Conservation (phyloP, 2,329 filamentous ascomycete species). For the Aspergillus transmontanensis region DNA sequence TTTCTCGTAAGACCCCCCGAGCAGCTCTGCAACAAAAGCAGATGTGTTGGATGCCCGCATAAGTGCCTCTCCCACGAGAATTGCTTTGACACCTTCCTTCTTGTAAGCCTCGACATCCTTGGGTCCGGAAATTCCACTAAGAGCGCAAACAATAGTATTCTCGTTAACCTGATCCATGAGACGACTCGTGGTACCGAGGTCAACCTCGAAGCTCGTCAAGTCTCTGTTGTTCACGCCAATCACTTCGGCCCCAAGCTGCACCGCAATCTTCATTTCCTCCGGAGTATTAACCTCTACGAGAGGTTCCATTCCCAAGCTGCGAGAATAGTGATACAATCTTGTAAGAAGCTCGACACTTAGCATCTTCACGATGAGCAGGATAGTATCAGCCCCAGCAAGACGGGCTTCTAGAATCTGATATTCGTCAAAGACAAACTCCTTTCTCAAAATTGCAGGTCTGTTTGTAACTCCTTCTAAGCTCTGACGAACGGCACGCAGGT, state of each 20-base stretch:
- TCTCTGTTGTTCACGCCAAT: constrained; percentile 99
- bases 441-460: constrained; percentile 85
- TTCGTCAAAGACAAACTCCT: constrained; percentile 97
- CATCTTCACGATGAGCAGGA: constrained; percentile 98
- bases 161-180: constrained; percentile 84
- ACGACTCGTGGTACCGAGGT: constrained; percentile 86
- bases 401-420: constrained; percentile 97
- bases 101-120: constrained; percentile 87
- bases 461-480: constrained; percentile 90
- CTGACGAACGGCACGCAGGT: constrained; percentile 82
- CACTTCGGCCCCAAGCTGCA: constrained; percentile 82
- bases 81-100: constrained; percentile 85
- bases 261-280: constrained; percentile 87
- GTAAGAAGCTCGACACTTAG: constrained; percentile 73
- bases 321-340: constrained; percentile 83
- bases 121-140: constrained; percentile 89
- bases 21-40: constrained; percentile 80
- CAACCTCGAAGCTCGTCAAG: constrained; percentile 93
- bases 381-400: constrained; percentile 88
- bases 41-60: constrained; percentile 87
- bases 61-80: constrained; percentile 91
- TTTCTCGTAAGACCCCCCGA: constrained; percentile 56
- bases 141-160: constrained; percentile 84
- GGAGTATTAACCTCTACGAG: constrained; percentile 94
- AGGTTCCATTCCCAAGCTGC: constrained; percentile 92